Base-by-base conservation (phyloP, 2,329 filamentous ascomycete genomes). In the Zelopaecilomyces penicillatus region DNA sequence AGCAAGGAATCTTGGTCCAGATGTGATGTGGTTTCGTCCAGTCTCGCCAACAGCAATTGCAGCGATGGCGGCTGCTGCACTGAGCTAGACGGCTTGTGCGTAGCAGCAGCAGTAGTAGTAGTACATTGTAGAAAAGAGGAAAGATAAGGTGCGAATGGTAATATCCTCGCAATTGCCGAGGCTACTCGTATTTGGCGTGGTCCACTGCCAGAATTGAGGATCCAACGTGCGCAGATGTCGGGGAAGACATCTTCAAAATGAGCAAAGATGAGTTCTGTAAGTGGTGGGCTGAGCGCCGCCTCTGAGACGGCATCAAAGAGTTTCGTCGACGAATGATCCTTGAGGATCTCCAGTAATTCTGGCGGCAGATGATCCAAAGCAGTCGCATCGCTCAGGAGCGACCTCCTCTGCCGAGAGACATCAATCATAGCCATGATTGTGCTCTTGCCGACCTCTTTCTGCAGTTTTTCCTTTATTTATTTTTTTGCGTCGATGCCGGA, bases 181-280 rank as follows among this genome's bases (percentile, higher is more conserved):
- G 91, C 74, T 42, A 83, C 54, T 31, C 65, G 44, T 56, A 63
- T 55, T 62, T 64, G 54, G 65, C 64, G 53, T 56, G 62, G 44
- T 51, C 63, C 58, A 36, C 60, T 64, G 29, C 64, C 62, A 29
- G 68, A 55, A 60, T 68, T 62, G 57, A 73, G 70, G 37, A 85
- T 70, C 88, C 88, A 95, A 69, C 85, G 74, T 50, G 88, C 85
- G 64, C 85, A 87, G 41, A 94, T 72, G 64, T 96, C 90, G 54
- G 87, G 79, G 57, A 93, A 87, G 35, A 90, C 67, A 50, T 75
- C 70, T 60, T 86, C 81, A 63, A 90, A 89, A 57, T 85, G 76
- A 52, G 77, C 70, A 58, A 93, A 89, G 59, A 95, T 70, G 45
- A 71, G 71, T 58, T 87, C 80, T 56, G 87, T 91, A 62, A 80